Conservation (phyloP, 805 yeast genomes). For the Monosporozyma aerobia region DNA sequence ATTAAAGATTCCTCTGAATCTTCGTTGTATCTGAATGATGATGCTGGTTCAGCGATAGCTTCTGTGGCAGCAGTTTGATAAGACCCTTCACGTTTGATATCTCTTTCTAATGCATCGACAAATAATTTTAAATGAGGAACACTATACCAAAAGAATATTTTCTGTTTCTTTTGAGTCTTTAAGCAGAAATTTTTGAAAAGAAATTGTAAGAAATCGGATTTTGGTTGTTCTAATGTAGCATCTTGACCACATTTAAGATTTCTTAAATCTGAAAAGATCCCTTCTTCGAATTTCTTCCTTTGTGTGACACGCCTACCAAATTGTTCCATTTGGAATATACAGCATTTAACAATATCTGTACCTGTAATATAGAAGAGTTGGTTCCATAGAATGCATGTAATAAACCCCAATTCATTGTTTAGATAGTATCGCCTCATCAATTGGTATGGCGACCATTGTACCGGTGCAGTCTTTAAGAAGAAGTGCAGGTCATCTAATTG, state of each 20-base stretch:
- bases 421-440: conserved; percentile 76
- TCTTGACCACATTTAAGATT: conserved; percentile 77
- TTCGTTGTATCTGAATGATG: conserved; percentile 61
- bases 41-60: conserved; percentile 68
- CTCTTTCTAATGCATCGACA: conserved; percentile 89
- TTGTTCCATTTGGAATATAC: conserved; percentile 78
- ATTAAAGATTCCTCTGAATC: conserved; percentile 33
- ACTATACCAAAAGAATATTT: conserved; percentile 93
- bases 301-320: conserved; percentile 81
- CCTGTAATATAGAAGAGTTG: conserved; percentile 86
- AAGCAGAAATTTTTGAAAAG: conserved; percentile 78
- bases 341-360: conserved; percentile 89
- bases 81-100: conserved; percentile 64
- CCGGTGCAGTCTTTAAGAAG: conserved; percentile 89
- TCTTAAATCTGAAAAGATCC: conserved; percentile 84
- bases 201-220: conserved; percentile 75
- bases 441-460: conserved; percentile 85
- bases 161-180: conserved; percentile 92
- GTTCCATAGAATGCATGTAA: conserved; percentile 90
- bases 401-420: conserved; percentile 83
- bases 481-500: conserved; percentile 67
- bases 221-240: conserved; percentile 81
- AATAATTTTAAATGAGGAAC: conserved; percentile 90
- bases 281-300: conserved; percentile 93
- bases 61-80: conserved; percentile 61